phyloP scores from a whole-genome alignment of 1,284 basidiomycete species.

The Boletus semigastroideus region DNA sequence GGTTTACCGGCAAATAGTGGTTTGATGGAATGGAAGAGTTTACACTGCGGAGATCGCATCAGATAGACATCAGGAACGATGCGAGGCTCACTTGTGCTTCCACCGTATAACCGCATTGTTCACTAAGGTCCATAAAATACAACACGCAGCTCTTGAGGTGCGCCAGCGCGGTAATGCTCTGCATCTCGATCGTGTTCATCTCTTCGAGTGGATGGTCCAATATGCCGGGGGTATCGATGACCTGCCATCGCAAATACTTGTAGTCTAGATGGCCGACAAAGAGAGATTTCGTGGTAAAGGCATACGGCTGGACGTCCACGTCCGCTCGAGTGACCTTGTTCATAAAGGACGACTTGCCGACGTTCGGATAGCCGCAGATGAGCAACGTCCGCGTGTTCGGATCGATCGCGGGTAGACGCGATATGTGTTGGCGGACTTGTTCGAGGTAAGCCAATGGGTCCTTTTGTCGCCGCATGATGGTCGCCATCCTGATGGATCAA shows the following conservation, averaged over 20 bases:
- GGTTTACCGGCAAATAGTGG: slow-evolving; percentile 93
- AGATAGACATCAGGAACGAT: neutral
- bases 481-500: slow-evolving; percentile 76
- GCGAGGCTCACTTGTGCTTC: slow-evolving; percentile 76
- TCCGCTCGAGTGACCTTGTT: slow-evolving; percentile 98
- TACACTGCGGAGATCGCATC: slow-evolving; percentile 61
- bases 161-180: slow-evolving; percentile 94
- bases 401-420: slow-evolving; percentile 93
- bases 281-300: slow-evolving; percentile 95
- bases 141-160: slow-evolving; percentile 90
- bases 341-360: slow-evolving; percentile 96
- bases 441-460: slow-evolving; percentile 95
- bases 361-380: slow-evolving; percentile 96
- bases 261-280: slow-evolving; percentile 98
- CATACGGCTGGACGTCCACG: slow-evolving; percentile 97
- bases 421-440: slow-evolving; percentile 96
- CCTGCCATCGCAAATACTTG: slow-evolving; percentile 97
- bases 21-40: slow-evolving; percentile 97
- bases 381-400: slow-evolving; percentile 95
- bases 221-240: slow-evolving; percentile 94
- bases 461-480: slow-evolving; percentile 95
- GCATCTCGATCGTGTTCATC: slow-evolving; percentile 99
- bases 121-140: slow-evolving; percentile 97
- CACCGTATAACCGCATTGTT: slow-evolving; percentile 94
- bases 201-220: slow-evolving; percentile 94